phyloP scores from a whole-genome alignment of 805 yeast species.

The Metschnikowia borealis region DNA sequence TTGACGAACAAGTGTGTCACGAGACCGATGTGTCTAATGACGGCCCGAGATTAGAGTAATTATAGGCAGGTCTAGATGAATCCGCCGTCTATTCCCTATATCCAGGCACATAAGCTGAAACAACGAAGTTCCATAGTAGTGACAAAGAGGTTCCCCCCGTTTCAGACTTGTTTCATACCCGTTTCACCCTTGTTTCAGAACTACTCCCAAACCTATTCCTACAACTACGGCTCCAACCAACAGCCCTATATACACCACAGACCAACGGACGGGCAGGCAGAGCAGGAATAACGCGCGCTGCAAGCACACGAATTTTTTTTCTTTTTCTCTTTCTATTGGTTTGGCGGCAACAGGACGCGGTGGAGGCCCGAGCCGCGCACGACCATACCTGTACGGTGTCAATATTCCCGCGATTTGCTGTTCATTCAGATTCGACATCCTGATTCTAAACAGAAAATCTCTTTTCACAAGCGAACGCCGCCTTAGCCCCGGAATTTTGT shows the following conservation, averaged over 20 bases:
- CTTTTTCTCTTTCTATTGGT: constrained; percentile 4
- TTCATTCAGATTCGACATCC: constrained; percentile 20
- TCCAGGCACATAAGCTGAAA: no score
- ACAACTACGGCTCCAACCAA: no score
- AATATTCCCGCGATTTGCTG: constrained; percentile 22
- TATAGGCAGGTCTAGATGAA: no score
- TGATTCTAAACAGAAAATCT: constrained; percentile 13
- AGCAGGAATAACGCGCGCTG: constrained; percentile 4
- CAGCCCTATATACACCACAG: background rate
- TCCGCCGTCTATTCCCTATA: no score
- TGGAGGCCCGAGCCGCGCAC: constrained; percentile 12
- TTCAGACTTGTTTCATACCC: no score
- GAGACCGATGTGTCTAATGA: no score
- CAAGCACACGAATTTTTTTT: constrained; percentile 1
- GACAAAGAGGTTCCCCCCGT: no score
- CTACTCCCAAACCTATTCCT: no score
- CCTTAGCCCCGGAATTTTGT: background rate
- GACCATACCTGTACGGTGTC: constrained; percentile 17
- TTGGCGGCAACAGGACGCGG: constrained; percentile 10
- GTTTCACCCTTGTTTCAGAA: no score
- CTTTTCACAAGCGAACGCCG: constrained; percentile 3
- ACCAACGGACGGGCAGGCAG: background rate
- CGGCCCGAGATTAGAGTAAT: no score
- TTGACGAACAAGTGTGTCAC: no score
- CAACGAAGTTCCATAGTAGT: no score